phyloP scores from a whole-genome alignment of 2,329 filamentous ascomycete species.

The Colletotrichum cordylinicola region DNA sequence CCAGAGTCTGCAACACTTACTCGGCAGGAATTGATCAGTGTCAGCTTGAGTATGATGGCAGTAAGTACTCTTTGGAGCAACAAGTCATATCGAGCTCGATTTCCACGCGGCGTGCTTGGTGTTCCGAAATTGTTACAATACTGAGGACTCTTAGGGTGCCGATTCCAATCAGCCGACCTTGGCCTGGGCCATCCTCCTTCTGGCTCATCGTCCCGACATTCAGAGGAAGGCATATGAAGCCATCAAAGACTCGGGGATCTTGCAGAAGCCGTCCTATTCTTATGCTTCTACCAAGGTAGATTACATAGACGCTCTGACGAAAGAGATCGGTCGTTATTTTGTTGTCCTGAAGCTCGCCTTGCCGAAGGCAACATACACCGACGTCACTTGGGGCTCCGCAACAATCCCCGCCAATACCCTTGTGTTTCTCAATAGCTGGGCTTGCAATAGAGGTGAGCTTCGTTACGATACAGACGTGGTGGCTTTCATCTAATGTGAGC shows the following conservation, averaged over 20 bases:
- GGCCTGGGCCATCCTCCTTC: constrained; percentile 31
- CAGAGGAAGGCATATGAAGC: constrained; percentile 30
- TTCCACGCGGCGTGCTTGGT: neutral
- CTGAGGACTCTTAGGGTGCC: constrained; percentile 21
- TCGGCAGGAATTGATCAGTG: neutral
- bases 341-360: constrained; percentile 70
- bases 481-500: neutral
- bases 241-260: constrained; percentile 37
- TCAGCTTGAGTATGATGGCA: constrained; percentile 54
- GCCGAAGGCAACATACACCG: constrained; percentile 51
- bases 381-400: constrained; percentile 28
- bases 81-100: neutral
- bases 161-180: constrained; percentile 32
- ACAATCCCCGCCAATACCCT: constrained; percentile 60
- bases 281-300: constrained; percentile 58
- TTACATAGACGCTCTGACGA: constrained; percentile 69
- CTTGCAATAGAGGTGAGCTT: constrained; percentile 29
- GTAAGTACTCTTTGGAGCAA: neutral
- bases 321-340: constrained; percentile 69
- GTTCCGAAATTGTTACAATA: neutral
- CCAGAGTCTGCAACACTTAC: neutral
- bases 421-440: constrained; percentile 34
- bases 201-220: constrained; percentile 31
- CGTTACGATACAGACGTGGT: neutral
- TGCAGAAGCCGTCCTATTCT: neutral